A percentile compares a stretch with the other conserved stretches of the same genome.
Conservation (phyloP, 2,329 filamentous ascomycete species). For the Botryotinia globosa region DNA sequence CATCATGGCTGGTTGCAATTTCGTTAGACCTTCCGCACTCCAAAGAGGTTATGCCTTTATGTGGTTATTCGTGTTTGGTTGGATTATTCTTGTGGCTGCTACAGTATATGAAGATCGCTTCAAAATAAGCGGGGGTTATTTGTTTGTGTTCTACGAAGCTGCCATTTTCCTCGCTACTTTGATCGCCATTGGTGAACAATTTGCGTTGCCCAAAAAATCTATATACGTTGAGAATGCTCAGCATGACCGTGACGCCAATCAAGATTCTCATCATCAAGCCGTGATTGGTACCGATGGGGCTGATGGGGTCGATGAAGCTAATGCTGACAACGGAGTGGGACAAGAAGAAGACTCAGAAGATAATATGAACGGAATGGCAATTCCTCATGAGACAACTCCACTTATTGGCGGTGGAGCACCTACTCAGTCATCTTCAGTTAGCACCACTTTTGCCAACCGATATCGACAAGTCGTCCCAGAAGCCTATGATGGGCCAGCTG, state of each 20-base stretch:
- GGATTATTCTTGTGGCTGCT: conserved; percentile 67
- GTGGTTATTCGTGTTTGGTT: conserved; percentile 79
- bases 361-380: neutral
- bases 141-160: conserved; percentile 75
- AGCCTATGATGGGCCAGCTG: conserved; percentile 29
- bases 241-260: conserved; percentile 44
- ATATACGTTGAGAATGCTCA: conserved; percentile 61
- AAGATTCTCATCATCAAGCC: conserved; percentile 33
- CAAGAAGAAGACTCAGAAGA: conserved; percentile 35
- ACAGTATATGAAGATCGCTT: conserved; percentile 75
- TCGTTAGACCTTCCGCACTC: conserved; percentile 78
- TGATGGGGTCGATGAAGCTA: conserved; percentile 38
- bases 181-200: conserved; percentile 76
- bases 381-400: conserved; percentile 51
- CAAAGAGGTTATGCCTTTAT: conserved; percentile 77
- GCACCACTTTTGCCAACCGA: conserved; percentile 56
- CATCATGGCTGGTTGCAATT: conserved; percentile 73
- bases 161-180: conserved; percentile 71
- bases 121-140: conserved; percentile 73
- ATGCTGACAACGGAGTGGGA: conserved; percentile 33
- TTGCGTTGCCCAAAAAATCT: conserved; percentile 69
- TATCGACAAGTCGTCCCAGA: conserved; percentile 39
- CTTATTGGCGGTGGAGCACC: conserved; percentile 44
- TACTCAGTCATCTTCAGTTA: conserved; percentile 50
- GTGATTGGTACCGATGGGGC: conserved; percentile 40